phyloP scores from a whole-genome alignment of 768 basidiomycete genomes.

The Rhodotorula kratochvilovae region DNA sequence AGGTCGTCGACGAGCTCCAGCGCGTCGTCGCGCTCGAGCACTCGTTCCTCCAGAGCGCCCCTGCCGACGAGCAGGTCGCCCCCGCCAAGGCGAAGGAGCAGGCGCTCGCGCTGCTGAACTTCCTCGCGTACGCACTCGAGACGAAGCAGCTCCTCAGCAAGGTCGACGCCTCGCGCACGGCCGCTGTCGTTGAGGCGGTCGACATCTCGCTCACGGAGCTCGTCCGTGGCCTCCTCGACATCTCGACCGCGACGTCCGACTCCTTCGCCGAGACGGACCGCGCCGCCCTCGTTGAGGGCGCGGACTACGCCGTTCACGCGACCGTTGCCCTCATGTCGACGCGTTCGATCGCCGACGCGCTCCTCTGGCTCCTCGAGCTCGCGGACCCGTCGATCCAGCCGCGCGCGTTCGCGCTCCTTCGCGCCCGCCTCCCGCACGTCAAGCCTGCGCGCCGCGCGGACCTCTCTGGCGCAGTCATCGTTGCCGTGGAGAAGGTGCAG shows the following conservation, averaged over 20 bases:
- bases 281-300: conserved; percentile 30
- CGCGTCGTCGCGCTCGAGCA: conserved; percentile 52
- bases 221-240: conserved; percentile 36
- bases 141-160: conserved; percentile 41
- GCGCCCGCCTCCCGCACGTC: conserved; percentile 62
- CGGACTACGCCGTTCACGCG: conserved; percentile 54
- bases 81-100: conserved; percentile 12
- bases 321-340: conserved; percentile 66
- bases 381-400: conserved; percentile 32
- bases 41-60: conserved; percentile 23
- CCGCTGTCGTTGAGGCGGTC: conserved; percentile 17
- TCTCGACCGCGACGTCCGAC: conserved; percentile 30
- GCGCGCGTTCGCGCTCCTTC: conserved; percentile 62
- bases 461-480: conserved; percentile 48
- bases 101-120: conserved; percentile 64
- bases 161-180: conserved; percentile 34
- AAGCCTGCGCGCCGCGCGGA: conserved; percentile 57
- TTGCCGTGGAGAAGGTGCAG: conserved; percentile 49
- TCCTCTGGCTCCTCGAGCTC: conserved; percentile 40
- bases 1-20: conserved; percentile 63
- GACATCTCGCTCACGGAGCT: conserved; percentile 37
- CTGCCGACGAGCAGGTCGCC: not conserved
- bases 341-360: conserved; percentile 55
- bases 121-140: conserved; percentile 49
- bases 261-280: conserved; percentile 17